Percentiles rank a stretch among this genome's conserved stretches.
phyloP scores from a whole-genome alignment of 2,329 filamentous ascomycete genomes.

The Botryotinia convoluta region DNA sequence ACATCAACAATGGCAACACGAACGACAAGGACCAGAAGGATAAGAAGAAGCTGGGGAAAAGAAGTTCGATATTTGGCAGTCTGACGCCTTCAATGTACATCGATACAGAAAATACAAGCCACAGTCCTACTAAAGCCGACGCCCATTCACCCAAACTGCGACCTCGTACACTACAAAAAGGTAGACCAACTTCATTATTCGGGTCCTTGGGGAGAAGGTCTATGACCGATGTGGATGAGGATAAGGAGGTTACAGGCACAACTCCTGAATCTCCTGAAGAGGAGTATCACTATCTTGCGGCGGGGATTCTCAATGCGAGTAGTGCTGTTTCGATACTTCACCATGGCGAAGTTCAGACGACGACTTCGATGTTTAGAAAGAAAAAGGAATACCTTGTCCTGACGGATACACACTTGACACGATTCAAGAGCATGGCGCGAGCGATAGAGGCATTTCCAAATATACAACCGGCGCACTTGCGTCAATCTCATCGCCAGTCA shows the following conservation, averaged over 20 bases:
- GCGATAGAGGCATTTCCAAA: conserved; percentile 61
- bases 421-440: conserved; percentile 66
- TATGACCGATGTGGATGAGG: conserved; percentile 31
- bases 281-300: conserved; percentile 20
- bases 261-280: conserved; percentile 33
- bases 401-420: conserved; percentile 64
- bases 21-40: conserved; percentile 30
- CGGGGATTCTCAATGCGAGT: conserved; percentile 20
- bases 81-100: conserved; percentile 21
- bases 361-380: conserved; percentile 67
- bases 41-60: conserved; percentile 34
- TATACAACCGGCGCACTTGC: conserved; percentile 44
- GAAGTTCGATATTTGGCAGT: conserved; percentile 34
- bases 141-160: conserved; percentile 32
- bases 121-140: conserved; percentile 29
- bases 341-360: conserved; percentile 69
- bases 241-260: conserved; percentile 27
- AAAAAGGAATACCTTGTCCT: conserved; percentile 71
- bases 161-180: conserved; percentile 36
- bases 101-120: conserved; percentile 26
- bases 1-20: conserved; percentile 24
- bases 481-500: conserved; percentile 52
- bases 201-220: conserved; percentile 38
- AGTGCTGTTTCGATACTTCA: conserved; percentile 51
- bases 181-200: conserved; percentile 37